These are phyloP conservation scores for Lojkania enalia DNA, from an alignment of 2,329 filamentous ascomycete species.

Conservation along the genomic window DNA sequence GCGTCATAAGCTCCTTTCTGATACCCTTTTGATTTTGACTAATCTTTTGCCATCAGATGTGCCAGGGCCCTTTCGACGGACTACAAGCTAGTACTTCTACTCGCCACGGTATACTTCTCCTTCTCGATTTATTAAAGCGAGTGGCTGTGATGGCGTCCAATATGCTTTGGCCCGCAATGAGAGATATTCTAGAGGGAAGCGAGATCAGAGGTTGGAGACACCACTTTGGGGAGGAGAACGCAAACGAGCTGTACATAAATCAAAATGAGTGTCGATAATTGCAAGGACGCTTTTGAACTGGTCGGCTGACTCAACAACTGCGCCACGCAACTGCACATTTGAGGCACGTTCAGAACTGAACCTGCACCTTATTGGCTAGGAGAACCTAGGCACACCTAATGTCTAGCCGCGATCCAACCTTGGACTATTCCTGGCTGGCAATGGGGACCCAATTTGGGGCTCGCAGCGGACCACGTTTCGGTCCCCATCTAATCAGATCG, in stretches of 20 bases:
- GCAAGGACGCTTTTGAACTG: too few species aligned
- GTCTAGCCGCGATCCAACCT: too few species aligned
- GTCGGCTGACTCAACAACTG: too few species aligned
- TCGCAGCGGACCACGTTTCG: too few species aligned
- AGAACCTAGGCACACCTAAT: too few species aligned
- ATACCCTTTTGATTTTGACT: neutral
- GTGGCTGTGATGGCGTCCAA: neutral
- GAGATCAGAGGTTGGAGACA: slow-evolving; percentile 1
- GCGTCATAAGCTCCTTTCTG: neutral
- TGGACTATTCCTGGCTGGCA: too few species aligned
- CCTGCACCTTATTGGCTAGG: too few species aligned
- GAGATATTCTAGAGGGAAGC: neutral
- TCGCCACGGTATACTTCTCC: neutral
- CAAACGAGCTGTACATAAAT: neutral
- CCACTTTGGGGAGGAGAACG: neutral
- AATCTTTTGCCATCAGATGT: slow-evolving; percentile 1
- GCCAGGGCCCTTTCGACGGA: slow-evolving; percentile 1
- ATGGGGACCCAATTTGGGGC: too few species aligned
- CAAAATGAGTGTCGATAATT: too few species aligned
- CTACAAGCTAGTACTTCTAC: neutral
- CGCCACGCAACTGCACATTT: too few species aligned
- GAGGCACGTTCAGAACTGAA: too few species aligned
- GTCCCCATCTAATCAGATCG: too few species aligned
- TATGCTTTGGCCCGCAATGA: neutral
- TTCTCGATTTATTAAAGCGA: neutral